Conservation (phyloP, 2,329 filamentous ascomycete species). For the Cladosporium sp. region DNA sequence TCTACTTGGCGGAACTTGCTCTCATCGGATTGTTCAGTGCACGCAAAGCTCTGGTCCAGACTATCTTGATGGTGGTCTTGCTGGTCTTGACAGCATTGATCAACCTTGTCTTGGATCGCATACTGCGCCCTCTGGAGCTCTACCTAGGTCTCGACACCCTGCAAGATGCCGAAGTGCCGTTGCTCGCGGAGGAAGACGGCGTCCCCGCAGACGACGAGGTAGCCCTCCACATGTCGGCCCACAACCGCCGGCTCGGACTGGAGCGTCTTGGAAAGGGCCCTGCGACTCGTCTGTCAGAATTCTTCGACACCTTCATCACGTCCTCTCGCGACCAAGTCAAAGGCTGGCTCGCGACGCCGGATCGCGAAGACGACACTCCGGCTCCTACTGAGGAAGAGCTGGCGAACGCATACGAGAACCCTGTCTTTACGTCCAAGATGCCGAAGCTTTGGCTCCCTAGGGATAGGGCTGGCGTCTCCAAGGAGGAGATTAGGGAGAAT, state of each 20-base stretch:
- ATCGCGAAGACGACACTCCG: slow-evolving; percentile 15
- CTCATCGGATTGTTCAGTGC: slow-evolving; percentile 42
- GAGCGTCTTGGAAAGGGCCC: slow-evolving; percentile 13
- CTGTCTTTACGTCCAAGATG: slow-evolving; percentile 37
- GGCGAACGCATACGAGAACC: slow-evolving; percentile 39
- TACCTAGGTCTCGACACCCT: slow-evolving; percentile 29
- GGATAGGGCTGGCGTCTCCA: slow-evolving; percentile 39
- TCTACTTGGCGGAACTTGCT: slow-evolving; percentile 44
- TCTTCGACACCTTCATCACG: slow-evolving; percentile 27
- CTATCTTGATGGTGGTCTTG: slow-evolving; percentile 38
- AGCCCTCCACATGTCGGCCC: slow-evolving; percentile 26
- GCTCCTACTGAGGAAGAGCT: slow-evolving; percentile 21
- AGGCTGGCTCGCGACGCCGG: slow-evolving; percentile 18
- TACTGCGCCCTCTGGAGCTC: slow-evolving; percentile 26
- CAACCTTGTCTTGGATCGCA: slow-evolving; percentile 26
- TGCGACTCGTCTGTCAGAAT: slow-evolving; percentile 21
- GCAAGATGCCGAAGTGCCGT: slow-evolving; percentile 24
- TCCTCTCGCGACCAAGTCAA: slow-evolving; percentile 18
- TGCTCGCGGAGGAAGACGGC: slow-evolving; percentile 26
- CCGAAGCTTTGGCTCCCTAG: slow-evolving; percentile 42
- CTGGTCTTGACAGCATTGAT: slow-evolving; percentile 31
- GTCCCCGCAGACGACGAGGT: slow-evolving; percentile 22
- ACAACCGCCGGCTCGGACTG: slow-evolving; percentile 26
- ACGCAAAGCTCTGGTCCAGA: slow-evolving; percentile 34
- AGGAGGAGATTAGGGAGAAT: slow-evolving; percentile 37